Conservation (phyloP, 768 basidiomycete species). For the Sistotremastrum niveocremeum region DNA sequence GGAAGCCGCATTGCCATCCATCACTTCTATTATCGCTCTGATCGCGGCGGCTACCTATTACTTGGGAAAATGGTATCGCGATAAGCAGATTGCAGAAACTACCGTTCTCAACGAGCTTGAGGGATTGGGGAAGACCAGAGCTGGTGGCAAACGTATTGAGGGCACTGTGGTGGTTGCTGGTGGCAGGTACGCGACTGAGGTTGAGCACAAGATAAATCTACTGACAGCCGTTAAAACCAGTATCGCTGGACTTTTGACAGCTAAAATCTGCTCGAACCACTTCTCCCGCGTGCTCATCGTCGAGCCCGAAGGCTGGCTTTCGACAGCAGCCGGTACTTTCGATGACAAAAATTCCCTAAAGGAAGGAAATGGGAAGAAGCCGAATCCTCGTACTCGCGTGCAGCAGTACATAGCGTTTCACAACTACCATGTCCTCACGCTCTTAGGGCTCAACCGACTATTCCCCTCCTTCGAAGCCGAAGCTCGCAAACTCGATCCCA, state of each 20-base stretch:
- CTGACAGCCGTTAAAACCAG: not conserved
- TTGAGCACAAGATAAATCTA: too few species aligned
- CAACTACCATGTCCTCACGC: slow-evolving; percentile 1
- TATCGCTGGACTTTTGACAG: slow-evolving; percentile 8
- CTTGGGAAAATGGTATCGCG: too few species aligned
- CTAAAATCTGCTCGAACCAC: slow-evolving; percentile 8
- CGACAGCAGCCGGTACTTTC: too few species aligned
- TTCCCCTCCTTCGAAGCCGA: slow-evolving; percentile 12
- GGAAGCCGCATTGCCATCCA: too few species aligned
- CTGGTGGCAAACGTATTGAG: not conserved
- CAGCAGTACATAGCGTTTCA: too few species aligned
- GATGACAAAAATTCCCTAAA: slow-evolving; percentile 2
- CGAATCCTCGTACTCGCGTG: too few species aligned
- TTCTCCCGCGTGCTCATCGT: slow-evolving; percentile 8
- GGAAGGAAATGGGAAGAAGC: not conserved
- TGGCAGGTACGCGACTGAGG: slow-evolving; percentile 10
- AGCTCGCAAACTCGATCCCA: not conserved
- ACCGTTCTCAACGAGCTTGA: too few species aligned
- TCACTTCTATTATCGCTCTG: too few species aligned
- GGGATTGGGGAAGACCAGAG: too few species aligned
- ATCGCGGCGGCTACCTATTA: too few species aligned
- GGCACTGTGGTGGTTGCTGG: slow-evolving; percentile 16
- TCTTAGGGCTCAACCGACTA: slow-evolving; percentile 5
- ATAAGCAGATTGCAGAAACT: too few species aligned
- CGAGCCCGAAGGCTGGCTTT: slow-evolving; percentile 7